Percentiles rank a stretch among this genome's conserved stretches.
Conservation (phyloP, 2,329 filamentous ascomycete species). For the Dactylellina leptospora region DNA sequence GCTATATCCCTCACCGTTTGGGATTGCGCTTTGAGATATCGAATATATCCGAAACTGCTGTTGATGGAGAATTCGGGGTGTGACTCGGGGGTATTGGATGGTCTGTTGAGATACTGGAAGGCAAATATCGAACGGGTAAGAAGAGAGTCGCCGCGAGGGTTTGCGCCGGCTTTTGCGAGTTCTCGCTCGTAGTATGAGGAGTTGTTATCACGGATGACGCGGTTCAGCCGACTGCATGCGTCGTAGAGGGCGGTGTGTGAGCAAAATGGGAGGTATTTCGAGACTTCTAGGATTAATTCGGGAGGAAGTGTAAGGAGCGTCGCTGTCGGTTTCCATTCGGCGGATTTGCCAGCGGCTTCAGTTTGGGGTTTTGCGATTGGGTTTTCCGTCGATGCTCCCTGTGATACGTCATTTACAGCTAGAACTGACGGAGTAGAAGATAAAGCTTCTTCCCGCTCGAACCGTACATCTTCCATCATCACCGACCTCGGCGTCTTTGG, state of each 20-base stretch:
- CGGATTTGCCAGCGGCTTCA: slow-evolving; percentile 1
- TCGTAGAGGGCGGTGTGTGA: slow-evolving; percentile 51
- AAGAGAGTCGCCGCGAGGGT: slow-evolving; percentile 49
- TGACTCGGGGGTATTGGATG: slow-evolving; percentile 27
- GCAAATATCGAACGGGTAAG: slow-evolving; percentile 51
- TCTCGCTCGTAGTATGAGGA: slow-evolving; percentile 48
- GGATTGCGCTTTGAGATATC: slow-evolving; percentile 42
- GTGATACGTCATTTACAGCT: background rate
- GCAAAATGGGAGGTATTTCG: slow-evolving; percentile 50
- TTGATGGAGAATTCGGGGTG: slow-evolving; percentile 39
- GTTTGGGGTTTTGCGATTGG: background rate
- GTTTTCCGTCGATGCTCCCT: background rate
- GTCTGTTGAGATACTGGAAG: slow-evolving; percentile 51
- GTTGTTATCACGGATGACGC: slow-evolving; percentile 50
- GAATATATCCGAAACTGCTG: slow-evolving; percentile 50
- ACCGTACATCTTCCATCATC: slow-evolving; percentile 42
- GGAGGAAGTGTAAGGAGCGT: slow-evolving; percentile 46
- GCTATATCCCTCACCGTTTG: slow-evolving; percentile 46
- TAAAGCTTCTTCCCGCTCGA: slow-evolving; percentile 22
- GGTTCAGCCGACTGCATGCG: slow-evolving; percentile 41
- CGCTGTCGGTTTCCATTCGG: slow-evolving; percentile 22
- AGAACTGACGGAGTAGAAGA: background rate
- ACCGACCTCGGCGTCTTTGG: slow-evolving; percentile 35
- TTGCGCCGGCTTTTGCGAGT: slow-evolving; percentile 45
- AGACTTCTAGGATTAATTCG: slow-evolving; percentile 48